Evolutionary conservation across 1,139 yeast species (phyloP).

Genomic region (Kodamaea plutei): DNA sequence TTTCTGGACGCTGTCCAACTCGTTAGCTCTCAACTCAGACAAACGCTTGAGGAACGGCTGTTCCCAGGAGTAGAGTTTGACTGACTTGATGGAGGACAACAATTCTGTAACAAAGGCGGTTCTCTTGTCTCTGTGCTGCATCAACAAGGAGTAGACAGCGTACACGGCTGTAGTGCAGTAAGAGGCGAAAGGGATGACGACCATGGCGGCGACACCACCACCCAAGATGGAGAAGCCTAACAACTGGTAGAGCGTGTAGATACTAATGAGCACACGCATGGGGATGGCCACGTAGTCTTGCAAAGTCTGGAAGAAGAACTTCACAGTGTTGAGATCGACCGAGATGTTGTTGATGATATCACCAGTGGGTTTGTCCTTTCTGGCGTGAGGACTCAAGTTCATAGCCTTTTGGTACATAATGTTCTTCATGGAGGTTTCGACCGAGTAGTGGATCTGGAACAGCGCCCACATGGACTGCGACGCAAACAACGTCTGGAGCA

Average conservation of each 20-base stretch:
- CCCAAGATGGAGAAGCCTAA: constrained; percentile 25
- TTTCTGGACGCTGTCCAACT: constrained; percentile 14
- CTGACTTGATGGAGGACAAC: constrained; percentile 24
- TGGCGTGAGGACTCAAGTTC: constrained; percentile 23
- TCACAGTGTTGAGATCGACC: constrained; percentile 19
- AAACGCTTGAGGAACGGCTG: constrained; percentile 20
- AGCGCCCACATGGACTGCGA: constrained; percentile 18
- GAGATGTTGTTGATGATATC: constrained; percentile 27
- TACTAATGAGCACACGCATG: constrained; percentile 17
- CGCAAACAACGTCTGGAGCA: constrained; percentile 16
- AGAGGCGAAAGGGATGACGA: constrained; percentile 20
- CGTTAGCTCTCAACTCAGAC: constrained; percentile 19
- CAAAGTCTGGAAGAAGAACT: constrained; percentile 16
- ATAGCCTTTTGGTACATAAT: constrained; percentile 24
- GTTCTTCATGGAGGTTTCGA: constrained; percentile 21
- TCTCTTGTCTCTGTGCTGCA: constrained; percentile 25
- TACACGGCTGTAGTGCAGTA: constrained; percentile 17
- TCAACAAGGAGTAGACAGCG: constrained; percentile 17
- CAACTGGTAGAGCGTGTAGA: constrained; percentile 20
- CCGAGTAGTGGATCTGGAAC: constrained; percentile 15
- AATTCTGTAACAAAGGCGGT: constrained; percentile 25
- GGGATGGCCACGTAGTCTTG: constrained; percentile 21
- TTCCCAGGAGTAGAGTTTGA: constrained; percentile 21
- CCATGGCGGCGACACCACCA: constrained; percentile 19
- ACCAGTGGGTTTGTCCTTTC: constrained; percentile 25